Conservation (phyloP, 2,329 filamentous ascomycete species). For the Massarina eburnea region DNA sequence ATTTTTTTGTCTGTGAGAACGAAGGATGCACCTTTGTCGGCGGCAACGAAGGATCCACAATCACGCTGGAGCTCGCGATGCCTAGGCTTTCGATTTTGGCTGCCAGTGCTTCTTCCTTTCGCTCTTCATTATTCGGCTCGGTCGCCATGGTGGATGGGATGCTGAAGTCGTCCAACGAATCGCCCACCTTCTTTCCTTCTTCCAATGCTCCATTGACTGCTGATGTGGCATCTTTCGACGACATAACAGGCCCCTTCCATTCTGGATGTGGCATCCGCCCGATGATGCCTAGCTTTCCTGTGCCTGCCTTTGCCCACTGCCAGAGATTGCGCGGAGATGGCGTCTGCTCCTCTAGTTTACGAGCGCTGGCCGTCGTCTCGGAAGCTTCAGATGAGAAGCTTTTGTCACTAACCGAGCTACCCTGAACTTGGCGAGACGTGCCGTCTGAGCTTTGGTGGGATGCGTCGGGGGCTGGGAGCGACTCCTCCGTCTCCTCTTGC, state of each 20-base stretch:
- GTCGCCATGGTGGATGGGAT: constrained; percentile 30
- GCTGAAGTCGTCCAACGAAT: constrained; percentile 33
- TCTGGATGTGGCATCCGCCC: constrained; percentile 32
- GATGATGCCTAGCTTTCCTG: constrained; percentile 31
- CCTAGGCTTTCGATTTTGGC: constrained; percentile 30
- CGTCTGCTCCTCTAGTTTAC: constrained; percentile 13
- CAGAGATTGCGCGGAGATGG: constrained; percentile 33
- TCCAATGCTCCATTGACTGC: constrained; percentile 15
- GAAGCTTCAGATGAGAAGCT: constrained; percentile 5
- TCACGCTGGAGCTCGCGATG: constrained; percentile 17
- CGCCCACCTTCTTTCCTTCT: constrained; percentile 10
- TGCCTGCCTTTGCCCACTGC: constrained; percentile 37
- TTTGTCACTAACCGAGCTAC: constrained; percentile 12
- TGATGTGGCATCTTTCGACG: constrained; percentile 15
- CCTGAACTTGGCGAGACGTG: constrained; percentile 28
- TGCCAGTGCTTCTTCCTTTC: constrained; percentile 11
- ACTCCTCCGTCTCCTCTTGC: constrained; percentile 13
- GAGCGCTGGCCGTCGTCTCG: not conserved
- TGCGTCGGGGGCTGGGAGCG: constrained; percentile 34
- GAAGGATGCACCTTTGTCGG: constrained; percentile 35
- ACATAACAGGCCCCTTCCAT: constrained; percentile 23
- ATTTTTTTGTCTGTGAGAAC: constrained; percentile 38
- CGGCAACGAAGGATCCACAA: constrained; percentile 27
- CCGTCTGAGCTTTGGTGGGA: constrained; percentile 39
- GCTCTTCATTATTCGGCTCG: constrained; percentile 16